Conservation (phyloP, 108 stramenopile species). For the Nannochloropsis gaditana region DNA sequence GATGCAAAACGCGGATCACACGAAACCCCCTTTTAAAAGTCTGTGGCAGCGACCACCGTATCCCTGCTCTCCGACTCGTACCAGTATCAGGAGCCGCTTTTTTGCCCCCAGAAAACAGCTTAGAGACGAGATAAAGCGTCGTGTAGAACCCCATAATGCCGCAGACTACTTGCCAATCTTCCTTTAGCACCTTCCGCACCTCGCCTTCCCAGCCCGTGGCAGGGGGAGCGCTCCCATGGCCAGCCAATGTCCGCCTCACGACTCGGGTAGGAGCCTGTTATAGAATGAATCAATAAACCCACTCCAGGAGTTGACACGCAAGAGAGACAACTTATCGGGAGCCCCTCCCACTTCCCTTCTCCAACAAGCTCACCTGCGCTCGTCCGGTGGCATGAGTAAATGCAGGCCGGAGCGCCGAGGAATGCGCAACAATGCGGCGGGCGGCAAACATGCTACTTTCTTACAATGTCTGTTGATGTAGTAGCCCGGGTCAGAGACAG, state of each 20-base stretch:
- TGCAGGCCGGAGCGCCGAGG: background rate
- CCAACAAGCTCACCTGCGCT: background rate
- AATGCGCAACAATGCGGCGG: background rate
- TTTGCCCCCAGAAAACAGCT: background rate
- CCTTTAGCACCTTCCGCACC: slow-evolving; percentile 6
- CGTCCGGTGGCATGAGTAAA: background rate
- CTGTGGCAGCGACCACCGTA: no score
- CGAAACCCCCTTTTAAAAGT: no score
- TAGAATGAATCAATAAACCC: background rate
- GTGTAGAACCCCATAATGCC: slow-evolving; percentile 2
- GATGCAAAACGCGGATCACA: no score
- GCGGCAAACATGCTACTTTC: background rate
- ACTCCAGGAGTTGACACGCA: no score
- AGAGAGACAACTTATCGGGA: no score
- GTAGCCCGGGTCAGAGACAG: background rate
- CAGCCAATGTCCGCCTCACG: slow-evolving; percentile 15
- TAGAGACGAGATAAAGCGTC: background rate
- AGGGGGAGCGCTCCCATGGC: background rate
- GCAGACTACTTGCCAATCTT: slow-evolving; percentile 12
- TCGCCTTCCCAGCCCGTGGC: slow-evolving; percentile 19
- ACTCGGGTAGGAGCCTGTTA: background rate
- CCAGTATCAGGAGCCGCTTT: background rate
- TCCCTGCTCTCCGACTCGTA: background rate
- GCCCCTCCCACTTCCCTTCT: no score
- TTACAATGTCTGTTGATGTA: background rate